These are phyloP conservation scores for Nemania sp. DNA, from an alignment of 2,329 filamentous ascomycete genomes.

Conservation along the genomic window DNA sequence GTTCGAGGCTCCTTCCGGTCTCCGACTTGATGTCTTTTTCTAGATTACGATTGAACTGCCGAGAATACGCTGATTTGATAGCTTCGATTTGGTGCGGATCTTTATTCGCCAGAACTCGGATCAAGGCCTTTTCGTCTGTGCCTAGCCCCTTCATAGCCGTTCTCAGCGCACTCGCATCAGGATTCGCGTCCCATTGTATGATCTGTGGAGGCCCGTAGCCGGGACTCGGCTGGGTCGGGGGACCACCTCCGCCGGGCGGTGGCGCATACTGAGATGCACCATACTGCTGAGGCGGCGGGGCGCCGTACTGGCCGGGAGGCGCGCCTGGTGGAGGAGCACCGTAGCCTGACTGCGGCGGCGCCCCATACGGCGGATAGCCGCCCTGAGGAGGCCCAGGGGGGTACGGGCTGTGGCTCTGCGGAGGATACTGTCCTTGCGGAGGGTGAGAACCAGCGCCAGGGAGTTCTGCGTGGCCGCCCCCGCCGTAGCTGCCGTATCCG, in stretches of 20 bases:
- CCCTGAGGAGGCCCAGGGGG: slow-evolving; percentile 28
- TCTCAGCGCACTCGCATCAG: slow-evolving; percentile 72
- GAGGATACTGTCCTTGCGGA: slow-evolving; percentile 35
- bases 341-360: slow-evolving; percentile 40
- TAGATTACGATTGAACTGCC: slow-evolving; percentile 67
- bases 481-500: slow-evolving; percentile 35
- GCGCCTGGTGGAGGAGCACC: slow-evolving; percentile 38
- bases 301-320: slow-evolving; percentile 41
- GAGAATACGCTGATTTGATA: slow-evolving; percentile 68
- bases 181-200: slow-evolving; percentile 68
- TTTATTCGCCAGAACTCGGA: slow-evolving; percentile 68
- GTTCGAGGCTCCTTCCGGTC: slow-evolving; percentile 72
- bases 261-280: slow-evolving; percentile 42
- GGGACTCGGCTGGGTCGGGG: slow-evolving; percentile 66
- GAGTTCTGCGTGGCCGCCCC: slow-evolving; percentile 23
- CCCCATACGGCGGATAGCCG: slow-evolving; percentile 37
- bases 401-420: slow-evolving; percentile 36
- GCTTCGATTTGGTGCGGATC: slow-evolving; percentile 77
- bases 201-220: slow-evolving; percentile 76
- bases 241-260: slow-evolving; percentile 35
- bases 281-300: slow-evolving; percentile 44
- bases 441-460: slow-evolving; percentile 37
- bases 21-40: slow-evolving; percentile 77
- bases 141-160: slow-evolving; percentile 93
- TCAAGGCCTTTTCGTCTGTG: slow-evolving; percentile 80